These are phyloP conservation scores for Irpex sp. DNA, from an alignment of 1,284 basidiomycete genomes.

Conservation along the genomic window DNA sequence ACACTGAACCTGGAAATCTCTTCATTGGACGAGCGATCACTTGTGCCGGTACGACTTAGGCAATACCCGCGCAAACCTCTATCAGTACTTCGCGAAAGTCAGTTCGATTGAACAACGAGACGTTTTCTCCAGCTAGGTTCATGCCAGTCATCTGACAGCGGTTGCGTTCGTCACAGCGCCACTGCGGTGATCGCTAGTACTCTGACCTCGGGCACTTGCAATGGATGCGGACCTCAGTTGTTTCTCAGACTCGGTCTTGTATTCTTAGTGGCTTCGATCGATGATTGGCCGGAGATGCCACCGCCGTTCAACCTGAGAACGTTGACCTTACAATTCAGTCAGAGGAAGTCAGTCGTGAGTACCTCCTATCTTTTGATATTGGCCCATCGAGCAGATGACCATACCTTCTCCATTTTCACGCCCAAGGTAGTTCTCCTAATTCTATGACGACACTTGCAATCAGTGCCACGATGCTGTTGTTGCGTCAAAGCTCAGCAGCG, in stretches of 20 bases:
- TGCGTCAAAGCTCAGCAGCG: too few relatives aligned
- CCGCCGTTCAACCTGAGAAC: neutral
- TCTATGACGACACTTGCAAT: neutral
- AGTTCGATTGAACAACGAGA: too few relatives aligned
- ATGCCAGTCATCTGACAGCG: neutral
- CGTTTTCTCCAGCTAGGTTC: neutral
- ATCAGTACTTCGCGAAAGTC: too few relatives aligned
- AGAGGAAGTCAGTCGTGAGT: neutral
- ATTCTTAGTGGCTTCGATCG: neutral
- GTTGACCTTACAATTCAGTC: neutral
- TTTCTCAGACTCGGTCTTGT: neutral
- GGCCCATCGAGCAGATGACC: neutral
- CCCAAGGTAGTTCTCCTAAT: neutral
- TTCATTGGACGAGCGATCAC: neutral
- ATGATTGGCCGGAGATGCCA: neutral
- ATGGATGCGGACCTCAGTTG: neutral
- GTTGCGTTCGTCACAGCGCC: neutral
- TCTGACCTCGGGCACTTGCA: neutral
- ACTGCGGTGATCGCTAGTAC: neutral
- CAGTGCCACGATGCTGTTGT: neutral
- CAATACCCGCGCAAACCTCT: neutral
- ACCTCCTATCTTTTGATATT: neutral
- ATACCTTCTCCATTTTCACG: neutral
- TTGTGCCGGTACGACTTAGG: neutral
- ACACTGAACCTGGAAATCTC: too few relatives aligned